These are phyloP conservation scores for Pyrenochaeta sp. DNA, from an alignment of 2,329 filamentous ascomycete species.

Conservation along the genomic window DNA sequence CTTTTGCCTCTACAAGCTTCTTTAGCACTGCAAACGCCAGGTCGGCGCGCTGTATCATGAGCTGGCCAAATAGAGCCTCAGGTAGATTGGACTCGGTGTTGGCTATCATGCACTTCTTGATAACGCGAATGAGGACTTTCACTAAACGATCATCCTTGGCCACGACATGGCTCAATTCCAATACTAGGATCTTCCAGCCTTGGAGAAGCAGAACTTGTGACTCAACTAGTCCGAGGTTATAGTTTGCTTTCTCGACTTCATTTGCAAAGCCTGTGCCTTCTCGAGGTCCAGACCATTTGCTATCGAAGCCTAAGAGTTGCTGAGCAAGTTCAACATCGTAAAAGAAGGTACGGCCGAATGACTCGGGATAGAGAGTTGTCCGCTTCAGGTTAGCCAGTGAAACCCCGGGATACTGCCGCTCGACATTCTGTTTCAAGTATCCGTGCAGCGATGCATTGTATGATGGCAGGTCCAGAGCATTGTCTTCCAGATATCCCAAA, in stretches of 20 bases:
- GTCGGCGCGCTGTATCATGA: conserved; percentile 79
- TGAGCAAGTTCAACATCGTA: conserved; percentile 82
- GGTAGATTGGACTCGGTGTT: conserved; percentile 78
- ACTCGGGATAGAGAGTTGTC: conserved; percentile 69
- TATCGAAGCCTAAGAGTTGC: conserved; percentile 78
- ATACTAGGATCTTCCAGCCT: conserved; percentile 86
- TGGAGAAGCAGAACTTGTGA: conserved; percentile 87
- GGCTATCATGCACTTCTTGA: conserved; percentile 78
- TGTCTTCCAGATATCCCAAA: conserved; percentile 79
- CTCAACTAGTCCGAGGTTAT: conserved; percentile 90
- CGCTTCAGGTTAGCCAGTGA: conserved; percentile 82
- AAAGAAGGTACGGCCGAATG: conserved; percentile 80
- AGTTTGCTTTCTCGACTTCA: conserved; percentile 87
- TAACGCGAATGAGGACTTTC: conserved; percentile 76
- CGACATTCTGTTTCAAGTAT: conserved; percentile 86
- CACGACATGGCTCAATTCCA: conserved; percentile 78
- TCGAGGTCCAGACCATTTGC: conserved; percentile 72
- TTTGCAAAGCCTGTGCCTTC: conserved; percentile 74
- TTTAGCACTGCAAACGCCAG: conserved; percentile 85
- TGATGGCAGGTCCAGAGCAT: conserved; percentile 78
- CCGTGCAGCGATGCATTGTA: conserved; percentile 90
- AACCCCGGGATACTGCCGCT: conserved; percentile 76
- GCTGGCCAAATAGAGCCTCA: conserved; percentile 80
- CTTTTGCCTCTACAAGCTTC: conserved; percentile 70
- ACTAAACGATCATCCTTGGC: conserved; percentile 65